These are phyloP conservation scores for Monilinia laxa DNA, from an alignment of 2,329 filamentous ascomycete genomes.

Conservation along the genomic window DNA sequence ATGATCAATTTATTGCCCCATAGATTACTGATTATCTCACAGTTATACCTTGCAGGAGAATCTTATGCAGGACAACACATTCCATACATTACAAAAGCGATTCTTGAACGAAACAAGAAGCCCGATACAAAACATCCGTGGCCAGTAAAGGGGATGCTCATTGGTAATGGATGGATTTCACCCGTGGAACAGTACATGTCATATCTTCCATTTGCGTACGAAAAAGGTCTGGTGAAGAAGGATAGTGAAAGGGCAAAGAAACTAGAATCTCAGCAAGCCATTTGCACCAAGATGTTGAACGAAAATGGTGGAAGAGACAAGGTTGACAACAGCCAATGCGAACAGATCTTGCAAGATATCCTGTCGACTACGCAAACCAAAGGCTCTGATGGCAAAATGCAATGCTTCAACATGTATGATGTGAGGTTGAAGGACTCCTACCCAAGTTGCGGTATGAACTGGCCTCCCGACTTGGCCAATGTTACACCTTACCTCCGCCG, in stretches of 20 bases:
- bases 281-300: conserved; percentile 63
- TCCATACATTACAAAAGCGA: conserved; percentile 90
- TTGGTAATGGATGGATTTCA: conserved; percentile 97
- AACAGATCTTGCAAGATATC: conserved; percentile 71
- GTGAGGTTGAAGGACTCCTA: conserved; percentile 77
- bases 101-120: conserved; percentile 82
- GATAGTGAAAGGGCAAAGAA: conserved; percentile 62
- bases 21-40: conserved; percentile 32
- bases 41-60: conserved; percentile 95
- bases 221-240: conserved; percentile 69
- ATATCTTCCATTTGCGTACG: conserved; percentile 79
- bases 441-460: conserved; percentile 93
- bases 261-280: conserved; percentile 66
- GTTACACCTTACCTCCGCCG: conserved; percentile 84
- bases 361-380: conserved; percentile 62
- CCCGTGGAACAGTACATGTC: conserved; percentile 85
- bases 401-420: conserved; percentile 97
- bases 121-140: conserved; percentile 53
- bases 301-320: conserved; percentile 56
- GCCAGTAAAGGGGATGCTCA: conserved; percentile 82
- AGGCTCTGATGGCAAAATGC: conserved; percentile 49
- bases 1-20: not conserved
- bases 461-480: conserved; percentile 80
- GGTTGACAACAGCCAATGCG: conserved; percentile 71
- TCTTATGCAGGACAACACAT: conserved; percentile 97